Evolutionary conservation across 2,329 filamentous ascomycete species (phyloP).

Genomic region (Aspergillus sp.): DNA sequence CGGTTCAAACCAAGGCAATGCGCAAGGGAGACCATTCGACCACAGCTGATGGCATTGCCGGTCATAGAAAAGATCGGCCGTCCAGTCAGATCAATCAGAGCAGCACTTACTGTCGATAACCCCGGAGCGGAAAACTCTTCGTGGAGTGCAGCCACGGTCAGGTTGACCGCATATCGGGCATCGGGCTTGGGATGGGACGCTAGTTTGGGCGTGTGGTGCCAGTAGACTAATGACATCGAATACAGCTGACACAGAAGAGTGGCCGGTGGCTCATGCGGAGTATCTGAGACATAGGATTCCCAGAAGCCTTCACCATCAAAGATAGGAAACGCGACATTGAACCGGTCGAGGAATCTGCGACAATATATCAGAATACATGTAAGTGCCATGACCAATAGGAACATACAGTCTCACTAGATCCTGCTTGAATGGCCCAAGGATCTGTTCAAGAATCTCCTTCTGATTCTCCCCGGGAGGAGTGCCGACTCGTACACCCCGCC

Average conservation of each 20-base stretch:
- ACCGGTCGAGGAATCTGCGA: conserved; percentile 45
- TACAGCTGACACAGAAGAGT: conserved; percentile 50
- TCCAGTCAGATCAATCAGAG: conserved; percentile 51
- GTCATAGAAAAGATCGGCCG: conserved; percentile 52
- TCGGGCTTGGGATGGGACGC: conserved; percentile 45
- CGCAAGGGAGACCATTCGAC: conserved; percentile 45
- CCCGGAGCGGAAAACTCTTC: conserved; percentile 52
- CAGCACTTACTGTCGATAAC: conserved; percentile 49
- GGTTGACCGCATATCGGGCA: conserved; percentile 53
- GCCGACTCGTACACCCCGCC: conserved; percentile 38
- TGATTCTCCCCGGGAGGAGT: conserved; percentile 40
- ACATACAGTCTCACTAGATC: conserved; percentile 45
- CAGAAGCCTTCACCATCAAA: conserved; percentile 49
- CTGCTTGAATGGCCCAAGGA: conserved; percentile 46
- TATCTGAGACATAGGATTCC: conserved; percentile 37
- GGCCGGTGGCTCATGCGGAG: conserved; percentile 44
- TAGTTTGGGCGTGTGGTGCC: conserved; percentile 42
- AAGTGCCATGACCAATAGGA: conserved; percentile 4
- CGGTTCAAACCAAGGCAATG: conserved; percentile 49
- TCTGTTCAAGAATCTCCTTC: conserved; percentile 48
- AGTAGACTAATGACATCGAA: conserved; percentile 50
- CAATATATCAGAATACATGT: conserved; percentile 3
- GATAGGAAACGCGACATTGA: conserved; percentile 53
- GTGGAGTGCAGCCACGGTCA: conserved; percentile 51
- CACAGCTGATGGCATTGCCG: conserved; percentile 47